Base-by-base conservation (phyloP, 2,329 filamentous ascomycete species). In the Stylonectria norvegica region DNA sequence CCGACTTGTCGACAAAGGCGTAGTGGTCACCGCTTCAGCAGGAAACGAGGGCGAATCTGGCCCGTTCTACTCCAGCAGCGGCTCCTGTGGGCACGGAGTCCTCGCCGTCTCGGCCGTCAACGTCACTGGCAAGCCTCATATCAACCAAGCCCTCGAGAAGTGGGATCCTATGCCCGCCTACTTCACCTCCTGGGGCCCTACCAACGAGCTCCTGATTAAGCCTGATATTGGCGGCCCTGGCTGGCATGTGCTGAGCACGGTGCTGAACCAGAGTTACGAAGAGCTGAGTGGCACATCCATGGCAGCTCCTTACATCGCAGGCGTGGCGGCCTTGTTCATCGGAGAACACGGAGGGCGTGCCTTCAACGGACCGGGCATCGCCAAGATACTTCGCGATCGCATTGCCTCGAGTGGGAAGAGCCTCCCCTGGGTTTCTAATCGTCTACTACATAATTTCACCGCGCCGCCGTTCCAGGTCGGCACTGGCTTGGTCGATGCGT, bases 271-370 rank as follows among this genome's bases (percentile, higher is more conserved):
- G 17, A 49, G 43, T 8, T 79, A 75, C 45, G 66, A 65, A 11
- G 60, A 71, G 5, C 60, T 73, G 38, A 71, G 67, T 31, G 76
- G 76, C 31, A 79, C 77, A 0, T 78, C 73, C 1, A 79, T 80
- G 76, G 70, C 75, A 1, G 70, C 70, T 5, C 75, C 75, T 1
- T 75, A 76, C 42, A 63, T 76, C 17, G 72, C 75, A 25, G 75
- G 73, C 11, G 60, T 73, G n/a, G 70, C 69, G 4, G 71, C 70
- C 5, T 54, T 75, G 18, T 73, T 68, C 45, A 63, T 73, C 30
- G 61, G 65, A 6, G 53, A 66, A 17, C 56, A 67, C 37, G 70
- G 70, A 2, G 69, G 70, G 2, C 63, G 69, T 12, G 55, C 58
- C 37, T 43, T 58, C 1, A 59, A 71, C 39, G 70, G 70, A 3